Base-by-base conservation (phyloP, 2,329 filamentous ascomycete species). In the Fusarium agapanthi region DNA sequence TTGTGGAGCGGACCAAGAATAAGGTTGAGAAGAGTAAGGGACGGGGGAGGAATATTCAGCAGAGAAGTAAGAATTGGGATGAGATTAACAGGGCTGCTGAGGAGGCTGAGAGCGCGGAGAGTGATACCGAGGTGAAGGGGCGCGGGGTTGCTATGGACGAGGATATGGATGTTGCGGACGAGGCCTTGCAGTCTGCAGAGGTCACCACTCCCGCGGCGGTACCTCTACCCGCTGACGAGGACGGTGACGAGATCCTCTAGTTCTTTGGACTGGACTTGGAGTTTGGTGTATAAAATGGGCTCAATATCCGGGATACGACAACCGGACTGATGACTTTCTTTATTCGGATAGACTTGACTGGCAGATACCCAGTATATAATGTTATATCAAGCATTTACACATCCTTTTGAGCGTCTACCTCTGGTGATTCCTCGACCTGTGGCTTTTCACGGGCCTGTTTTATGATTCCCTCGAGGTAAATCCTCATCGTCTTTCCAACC, bases 21-120 rank as follows among this genome's bases (percentile, higher is more conserved):
- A 91, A 90, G 81, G 81, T 89, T 37, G 82, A 86, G 78, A 86
- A 84, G 80, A 91, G 88, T 79, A 84, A 88, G 72, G 83, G 80
- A 16, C 82, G 85, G 56, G 84, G 86, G 2, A 82, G 83, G 63
- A 81, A 74, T 22, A 83, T 89, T 14, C 84, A 88, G 73, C 77
- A 81, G 45, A 81, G 89, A 68, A 83, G 84, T 26, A 88, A 88
- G 78, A 81, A 81, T 8, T 91, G 89, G 89, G 88, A 90, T 5
- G 86, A 89, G 13, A 83, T 90, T 74, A 91, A 91, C 78, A 84
- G 78, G 67, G 76, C 77, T 47, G 76, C 73, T 6, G 78, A 75
- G 4, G 72, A 64, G 24, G 37, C 41, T 14, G 67, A 70, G 38
- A 30, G 20, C 12, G 53, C 20, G 1, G 40, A 68, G 32, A 50